Percentiles rank a stretch among this genome's conserved stretches.
phyloP scores from a whole-genome alignment of 2,329 filamentous ascomycete genomes.

The Neopestalotiopsis sp. region DNA sequence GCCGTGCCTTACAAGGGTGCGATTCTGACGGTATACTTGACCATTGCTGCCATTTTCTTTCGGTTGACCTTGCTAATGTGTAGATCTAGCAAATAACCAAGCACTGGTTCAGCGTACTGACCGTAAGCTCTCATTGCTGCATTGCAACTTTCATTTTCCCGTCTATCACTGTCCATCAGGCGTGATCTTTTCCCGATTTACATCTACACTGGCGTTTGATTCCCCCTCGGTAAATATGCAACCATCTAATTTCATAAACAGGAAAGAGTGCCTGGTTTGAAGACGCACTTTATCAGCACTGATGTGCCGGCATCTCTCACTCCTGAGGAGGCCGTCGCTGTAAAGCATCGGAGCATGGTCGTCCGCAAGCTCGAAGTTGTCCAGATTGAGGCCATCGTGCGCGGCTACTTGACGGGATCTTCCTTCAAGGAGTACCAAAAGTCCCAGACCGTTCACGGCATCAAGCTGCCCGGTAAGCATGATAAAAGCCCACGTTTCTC shows the following conservation, averaged over 20 bases:
- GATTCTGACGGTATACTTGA: slow-evolving; percentile 40
- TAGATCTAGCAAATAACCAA: slow-evolving; percentile 40
- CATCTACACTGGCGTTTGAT: background rate
- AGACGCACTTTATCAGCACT: slow-evolving; percentile 57
- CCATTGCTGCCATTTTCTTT: background rate
- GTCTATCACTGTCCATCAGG: too few species aligned
- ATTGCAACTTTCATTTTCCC: background rate
- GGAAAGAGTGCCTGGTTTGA: slow-evolving; percentile 51
- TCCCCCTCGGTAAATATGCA: background rate
- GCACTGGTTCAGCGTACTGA: slow-evolving; percentile 60
- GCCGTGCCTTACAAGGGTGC: slow-evolving; percentile 60
- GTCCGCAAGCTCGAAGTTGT: slow-evolving; percentile 77
- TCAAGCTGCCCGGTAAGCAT: slow-evolving; percentile 59
- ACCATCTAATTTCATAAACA: background rate
- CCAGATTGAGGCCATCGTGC: slow-evolving; percentile 74
- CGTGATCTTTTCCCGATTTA: too few species aligned
- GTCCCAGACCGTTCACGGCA: slow-evolving; percentile 80
- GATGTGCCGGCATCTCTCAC: slow-evolving; percentile 34
- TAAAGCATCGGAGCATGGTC: slow-evolving; percentile 76
- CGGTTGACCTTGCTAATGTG: slow-evolving; percentile 24
- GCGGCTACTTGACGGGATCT: slow-evolving; percentile 84
- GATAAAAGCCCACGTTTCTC: background rate
- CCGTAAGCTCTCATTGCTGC: slow-evolving; percentile 20
- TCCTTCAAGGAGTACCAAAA: slow-evolving; percentile 80
- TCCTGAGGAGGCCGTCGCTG: slow-evolving; percentile 52